Evolutionary conservation across 257 asterid species (phyloP), one percentile per base, ranked within the genome.

Genomic region (Nicotiana otophora): DNA sequence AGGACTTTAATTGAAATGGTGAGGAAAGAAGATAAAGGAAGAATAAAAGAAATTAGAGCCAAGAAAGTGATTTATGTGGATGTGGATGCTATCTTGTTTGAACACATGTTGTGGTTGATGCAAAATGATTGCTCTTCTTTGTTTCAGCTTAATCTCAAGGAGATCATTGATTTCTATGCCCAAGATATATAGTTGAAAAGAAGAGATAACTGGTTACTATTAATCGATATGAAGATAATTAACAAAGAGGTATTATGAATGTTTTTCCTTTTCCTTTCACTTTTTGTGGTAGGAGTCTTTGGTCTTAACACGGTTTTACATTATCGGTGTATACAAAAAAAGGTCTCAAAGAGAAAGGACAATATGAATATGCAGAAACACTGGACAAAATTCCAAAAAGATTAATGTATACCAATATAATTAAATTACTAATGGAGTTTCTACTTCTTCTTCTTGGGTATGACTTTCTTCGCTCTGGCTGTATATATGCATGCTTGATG

Each of bases 71-170:
- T 88, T n/a, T 85, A 69, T 58, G 89, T 84, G 67, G 88, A 86
- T 66, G 88, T 88, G 17, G 91, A 88, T 83, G 88, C 89, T 26
- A 86, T 88, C 57, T 85, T 86, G 87, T 88, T 86, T 62, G 91
- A 88, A 77, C 91, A 88, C 57, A 83, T 88, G 88, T 26, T 88
- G 63, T 88, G 91, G 91, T 60, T 88, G 70, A 85, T 88, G 91
- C 79, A 85, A 55, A 88, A 88, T 81, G 91, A 88, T 79, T 85
- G 84, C 17, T 86, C 90, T 83, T 88, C 91, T 60, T 85, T 86
- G 74, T 83, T 85, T 79, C 81, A 88, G 83, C 90, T 88, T 36
- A 88, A 88, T 63, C 88, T 88, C 39, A 66, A 64, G 46, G 91
- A 88, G 85, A 85, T 88, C 57, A 74, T 88, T 55, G 89, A 88